Evolutionary conservation across 805 yeast species (phyloP).

Genomic region (Kockiozyma suomiensis): DNA sequence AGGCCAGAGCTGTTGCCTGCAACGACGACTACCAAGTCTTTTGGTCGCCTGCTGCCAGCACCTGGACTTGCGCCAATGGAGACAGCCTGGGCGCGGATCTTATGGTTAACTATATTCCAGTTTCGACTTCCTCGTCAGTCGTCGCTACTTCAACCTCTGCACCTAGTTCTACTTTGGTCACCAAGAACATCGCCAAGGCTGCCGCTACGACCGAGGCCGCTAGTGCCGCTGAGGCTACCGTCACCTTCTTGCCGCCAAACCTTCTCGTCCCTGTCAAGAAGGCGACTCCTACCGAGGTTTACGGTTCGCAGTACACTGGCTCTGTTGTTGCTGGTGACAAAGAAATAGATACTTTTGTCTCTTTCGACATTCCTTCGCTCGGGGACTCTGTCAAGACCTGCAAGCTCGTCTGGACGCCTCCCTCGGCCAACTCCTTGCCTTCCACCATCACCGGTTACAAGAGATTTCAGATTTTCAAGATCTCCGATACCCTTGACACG

Average conservation of each 20-base stretch:
- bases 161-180: too few species aligned
- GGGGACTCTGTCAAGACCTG: constrained; percentile 13
- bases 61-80: too few species aligned
- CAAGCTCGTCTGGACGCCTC: constrained; percentile 31
- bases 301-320: constrained; percentile 30
- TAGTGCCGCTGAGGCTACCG: constrained; percentile 23
- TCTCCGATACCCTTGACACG: constrained; percentile 12
- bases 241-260: constrained; percentile 28
- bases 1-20: neutral
- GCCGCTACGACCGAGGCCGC: neutral
- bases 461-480: constrained; percentile 19
- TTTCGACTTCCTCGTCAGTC: too few species aligned
- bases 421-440: constrained; percentile 26
- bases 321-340: constrained; percentile 6
- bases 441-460: constrained; percentile 24
- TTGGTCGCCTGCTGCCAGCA: too few species aligned
- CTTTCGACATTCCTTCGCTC: constrained; percentile 29
- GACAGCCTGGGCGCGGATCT: too few species aligned
- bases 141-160: too few species aligned
- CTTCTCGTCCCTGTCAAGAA: constrained; percentile 27
- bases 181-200: constrained; percentile 5
- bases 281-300: constrained; percentile 16
- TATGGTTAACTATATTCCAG: too few species aligned
- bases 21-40: constrained; percentile 7
- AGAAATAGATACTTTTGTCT: constrained; percentile 25